These are phyloP conservation scores for fission yeast (Schizosaccharomyces pombe) DNA, from an alignment of 805 yeast species.

Conservation along the genomic window ASM294v3 CU329670.1:2905001-2905500, in stretches of 20 bases:
- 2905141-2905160: constrained; percentile 41
- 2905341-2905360: constrained; percentile 79
- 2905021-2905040: constrained; percentile 34
- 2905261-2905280: constrained; percentile 42
- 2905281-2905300: constrained; percentile 19
- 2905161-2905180: constrained; percentile 56
- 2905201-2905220: constrained; percentile 36
- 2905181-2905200: constrained; percentile 37
- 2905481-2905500: constrained; percentile 19
- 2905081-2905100: constrained; percentile 27
- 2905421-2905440: constrained; percentile 59
- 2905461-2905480: not conserved
- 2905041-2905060: constrained; percentile 62
- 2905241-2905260: constrained; percentile 42
- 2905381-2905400: constrained; percentile 55
- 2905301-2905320: constrained; percentile 38
- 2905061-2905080: constrained; percentile 52
- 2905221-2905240: constrained; percentile 32
- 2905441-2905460: constrained; percentile 26
- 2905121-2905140: constrained; percentile 21
- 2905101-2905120: constrained; percentile 34
- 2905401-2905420: constrained; percentile 53
- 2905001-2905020: constrained; percentile 46
- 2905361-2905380: constrained; percentile 53
- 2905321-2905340: constrained; percentile 69